phyloP scores from a whole-genome alignment of 1,284 basidiomycete genomes.

The Stygiomarasmius scandens region DNA sequence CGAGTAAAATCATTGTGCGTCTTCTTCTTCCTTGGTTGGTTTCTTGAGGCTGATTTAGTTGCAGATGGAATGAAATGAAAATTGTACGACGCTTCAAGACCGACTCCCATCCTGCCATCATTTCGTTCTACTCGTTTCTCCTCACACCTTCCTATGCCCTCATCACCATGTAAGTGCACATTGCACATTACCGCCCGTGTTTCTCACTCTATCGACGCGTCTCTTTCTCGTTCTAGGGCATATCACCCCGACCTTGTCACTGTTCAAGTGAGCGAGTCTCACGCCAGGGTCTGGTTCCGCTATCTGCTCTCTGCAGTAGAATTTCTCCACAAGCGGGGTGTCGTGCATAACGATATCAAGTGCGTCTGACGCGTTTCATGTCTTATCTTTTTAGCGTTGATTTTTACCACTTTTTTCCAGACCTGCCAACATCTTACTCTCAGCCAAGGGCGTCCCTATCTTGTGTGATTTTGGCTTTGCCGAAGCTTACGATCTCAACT shows the following conservation, averaged over 20 bases:
- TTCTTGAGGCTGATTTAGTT: no score
- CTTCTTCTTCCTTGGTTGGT: conserved; percentile 12
- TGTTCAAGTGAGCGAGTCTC: conserved; percentile 78
- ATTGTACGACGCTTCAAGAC: conserved; percentile 80
- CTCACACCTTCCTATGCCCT: conserved; percentile 88
- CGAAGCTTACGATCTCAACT: conserved; percentile 69
- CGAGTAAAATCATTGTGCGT: conserved; percentile 82
- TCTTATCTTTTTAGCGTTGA: conserved; percentile 2
- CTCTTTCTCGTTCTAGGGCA: conserved; percentile 50
- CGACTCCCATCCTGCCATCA: conserved; percentile 87
- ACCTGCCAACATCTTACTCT: conserved; percentile 87
- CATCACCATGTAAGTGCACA: conserved; percentile 77
- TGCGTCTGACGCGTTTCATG: conserved; percentile 39
- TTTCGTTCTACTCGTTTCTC: conserved; percentile 90
- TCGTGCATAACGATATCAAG: conserved; percentile 97
- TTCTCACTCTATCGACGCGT: not conserved
- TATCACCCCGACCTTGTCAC: conserved; percentile 79
- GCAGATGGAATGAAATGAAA: conserved; percentile 94
- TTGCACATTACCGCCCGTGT: not conserved
- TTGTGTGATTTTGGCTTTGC: conserved; percentile 94
- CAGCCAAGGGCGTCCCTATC: conserved; percentile 73
- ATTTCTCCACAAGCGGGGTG: conserved; percentile 83
- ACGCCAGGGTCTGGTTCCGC: conserved; percentile 83
- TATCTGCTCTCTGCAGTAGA: conserved; percentile 86
- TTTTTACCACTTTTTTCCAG: conserved; percentile 36